Percentiles rank a stretch among this genome's conserved stretches.
Evolutionary conservation across 2,329 filamentous ascomycete genomes (phyloP).

Genomic region (Pseudocercospora musae): DNA sequence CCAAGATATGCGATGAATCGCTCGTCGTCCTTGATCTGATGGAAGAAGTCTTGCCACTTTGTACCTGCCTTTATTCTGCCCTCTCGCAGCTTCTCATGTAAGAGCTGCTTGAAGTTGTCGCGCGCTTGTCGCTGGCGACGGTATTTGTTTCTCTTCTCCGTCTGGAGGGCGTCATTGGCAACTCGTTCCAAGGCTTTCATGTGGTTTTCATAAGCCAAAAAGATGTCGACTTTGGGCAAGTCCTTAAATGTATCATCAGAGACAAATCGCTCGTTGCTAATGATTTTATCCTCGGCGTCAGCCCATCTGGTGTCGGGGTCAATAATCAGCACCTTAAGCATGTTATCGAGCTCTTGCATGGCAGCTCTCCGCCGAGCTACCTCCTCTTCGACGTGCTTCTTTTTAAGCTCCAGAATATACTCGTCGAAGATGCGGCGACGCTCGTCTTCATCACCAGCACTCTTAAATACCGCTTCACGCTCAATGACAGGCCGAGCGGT

Average conservation of each 20-base stretch:
- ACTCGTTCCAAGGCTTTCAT: conserved; percentile 87
- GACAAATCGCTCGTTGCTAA: conserved; percentile 72
- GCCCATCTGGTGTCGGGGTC: conserved; percentile 95
- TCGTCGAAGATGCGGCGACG: conserved; percentile 89
- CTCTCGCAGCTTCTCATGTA: conserved; percentile 68
- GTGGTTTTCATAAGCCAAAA: conserved; percentile 91
- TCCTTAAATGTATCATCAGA: conserved; percentile 79
- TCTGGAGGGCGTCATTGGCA: conserved; percentile 87
- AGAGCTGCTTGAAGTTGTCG: conserved; percentile 72
- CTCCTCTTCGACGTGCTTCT: conserved; percentile 73
- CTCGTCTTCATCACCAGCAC: conserved; percentile 81
- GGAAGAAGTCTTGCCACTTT: conserved; percentile 82
- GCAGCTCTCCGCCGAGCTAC: conserved; percentile 70
- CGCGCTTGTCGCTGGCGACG: conserved; percentile 82
- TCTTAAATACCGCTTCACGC: conserved; percentile 91
- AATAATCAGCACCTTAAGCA: conserved; percentile 75
- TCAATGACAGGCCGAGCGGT: conserved; percentile 92
- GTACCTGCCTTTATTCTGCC: conserved; percentile 85
- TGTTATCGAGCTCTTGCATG: conserved; percentile 74
- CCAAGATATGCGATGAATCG: conserved; percentile 82
- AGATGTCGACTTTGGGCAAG: conserved; percentile 82
- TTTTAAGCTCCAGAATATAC: conserved; percentile 82
- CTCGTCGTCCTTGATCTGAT: conserved; percentile 72
- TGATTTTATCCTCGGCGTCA: conserved; percentile 79
- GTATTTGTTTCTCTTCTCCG: conserved; percentile 75